Percentiles rank a stretch among this genome's conserved stretches.
Conservation (phyloP, 164 flowering plant species). For the Chimonanthus praecox region DNA sequence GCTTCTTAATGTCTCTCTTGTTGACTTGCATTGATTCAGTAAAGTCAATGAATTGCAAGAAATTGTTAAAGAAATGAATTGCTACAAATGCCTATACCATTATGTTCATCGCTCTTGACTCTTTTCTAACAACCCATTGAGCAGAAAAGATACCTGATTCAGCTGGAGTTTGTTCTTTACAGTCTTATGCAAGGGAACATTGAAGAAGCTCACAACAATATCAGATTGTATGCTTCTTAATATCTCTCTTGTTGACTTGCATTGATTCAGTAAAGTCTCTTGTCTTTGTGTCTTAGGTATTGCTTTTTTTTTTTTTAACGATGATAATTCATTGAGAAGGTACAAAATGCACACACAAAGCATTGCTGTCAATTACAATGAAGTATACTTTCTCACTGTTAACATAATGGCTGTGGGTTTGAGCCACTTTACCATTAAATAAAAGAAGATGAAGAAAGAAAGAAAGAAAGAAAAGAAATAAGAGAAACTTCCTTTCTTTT, state of each 20-base stretch:
- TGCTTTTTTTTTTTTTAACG: neutral
- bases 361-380: too few species aligned
- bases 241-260: neutral
- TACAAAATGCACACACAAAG: too few species aligned
- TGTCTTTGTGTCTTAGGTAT: neutral
- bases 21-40: neutral
- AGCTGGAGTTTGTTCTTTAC: slow-evolving; percentile 38
- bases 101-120: too few species aligned
- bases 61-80: too few species aligned
- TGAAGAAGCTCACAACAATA: slow-evolving; percentile 21
- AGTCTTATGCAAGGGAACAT: slow-evolving; percentile 33
- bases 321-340: neutral
- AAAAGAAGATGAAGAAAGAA: too few species aligned
- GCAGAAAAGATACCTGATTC: slow-evolving; percentile 46
- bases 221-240: slow-evolving; percentile 31
- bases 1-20: neutral
- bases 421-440: too few species aligned
- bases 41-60: too few species aligned
- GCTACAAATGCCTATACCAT: too few species aligned
- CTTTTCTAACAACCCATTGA: neutral
- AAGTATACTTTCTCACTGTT: too few species aligned
- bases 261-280: neutral
- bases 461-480: too few species aligned
- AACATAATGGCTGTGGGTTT: too few species aligned
- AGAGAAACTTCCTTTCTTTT: too few species aligned